Base-by-base conservation (phyloP, 1,139 yeast genomes). In the Yamadazyma oceani region DNA sequence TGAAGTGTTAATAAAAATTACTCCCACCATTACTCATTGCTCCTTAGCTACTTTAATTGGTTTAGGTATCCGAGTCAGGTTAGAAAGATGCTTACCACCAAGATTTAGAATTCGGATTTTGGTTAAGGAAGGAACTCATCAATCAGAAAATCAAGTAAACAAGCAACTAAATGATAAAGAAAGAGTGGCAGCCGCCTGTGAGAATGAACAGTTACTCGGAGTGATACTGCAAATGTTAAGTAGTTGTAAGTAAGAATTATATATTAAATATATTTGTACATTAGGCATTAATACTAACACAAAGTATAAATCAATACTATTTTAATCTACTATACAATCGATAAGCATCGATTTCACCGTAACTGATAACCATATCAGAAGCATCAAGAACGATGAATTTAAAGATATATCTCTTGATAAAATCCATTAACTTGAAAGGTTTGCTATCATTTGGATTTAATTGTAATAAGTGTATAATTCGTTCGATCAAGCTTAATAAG, bases 1-100 rank as follows among this genome's bases (percentile, higher is more conserved):
- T 0, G 88, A 85, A 45, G 88, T 94, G 0, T 57, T 79, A 17
- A 88, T 94, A 26, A 80, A 78, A 51, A 90, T 94, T 47, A 94
- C 99, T 0, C 99, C 99, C 0, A 94, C 99, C 0, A 92, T 94
- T 50, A 92, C 98, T 1, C 99, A 94, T 58, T 94, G 99, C 56
- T 87, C 96, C 1, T 69, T 94, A 45, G 98, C 98, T 1, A 94
- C 98, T 0, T 76, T 94, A 40, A 92, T 94, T 44, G 99, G 99
- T 0, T 72, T 94, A 26, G 98, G 98, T 0, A 87, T 94, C 39
- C 70, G 97, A 37, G 98, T 94, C 1, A 71, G 99, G 24, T 68
- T 94, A 39, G 97, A 92, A 48, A 68, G 99, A 51, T 80, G 95
- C 44, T 71, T 92, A 31, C 96, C 97, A 2, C 80, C 90, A 5